Base-by-base conservation (phyloP, 768 basidiomycete species). In the Boletus rufocinnamomeus region DNA sequence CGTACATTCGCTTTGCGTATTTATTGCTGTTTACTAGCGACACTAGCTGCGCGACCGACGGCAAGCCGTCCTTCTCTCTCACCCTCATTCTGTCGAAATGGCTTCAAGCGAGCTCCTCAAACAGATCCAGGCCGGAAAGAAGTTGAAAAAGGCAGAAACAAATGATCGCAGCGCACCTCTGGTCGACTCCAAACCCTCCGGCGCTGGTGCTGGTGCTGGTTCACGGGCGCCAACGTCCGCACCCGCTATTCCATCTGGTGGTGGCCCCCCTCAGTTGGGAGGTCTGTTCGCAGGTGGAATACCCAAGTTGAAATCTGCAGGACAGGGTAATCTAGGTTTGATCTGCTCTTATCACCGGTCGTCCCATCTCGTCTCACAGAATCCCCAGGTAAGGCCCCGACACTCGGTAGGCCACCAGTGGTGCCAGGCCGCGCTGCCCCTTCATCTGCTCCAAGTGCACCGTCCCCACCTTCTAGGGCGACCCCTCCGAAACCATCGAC, bases 241-340 rank as follows among this genome's bases (percentile, higher is more conserved):
- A 27, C 48, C 62, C 21, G 55, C 40, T 57, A 34, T 62, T 52
- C 52, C 64, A 9, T 62, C 69, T 30, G 76, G 72, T 8, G 75
- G 69, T n/a, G 85, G 80, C 8, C 85, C 93, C 28, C 91, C 92
- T 27, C 93, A 95, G 71, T 76, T 95, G 5, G 94, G 85, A 34
- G 87, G 84, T 2, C 74, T 97, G 13, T 95, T 97, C 68, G 93
- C 94, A 46, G 93, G 92, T 17, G 94, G 95, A 1, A 86, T 96
- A 79, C 95, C 95, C 5, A 95, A 91, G 69, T 70, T 96, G 67
- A 95, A 89, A 77, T 84, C 92, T 46, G 82, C 89, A n/a, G 89
- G 85, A 14, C 82, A 84, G 57, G 79, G 68, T 54, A 80, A 77
- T 71, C 72, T 79, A 56, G 83, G 89, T 88, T 67, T 58, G 79